A percentile compares a stretch with the other conserved stretches of the same genome.
These are phyloP conservation scores for Vararia minispora DNA, from an alignment of 768 basidiomycete genomes.

Conservation along the genomic window DNA sequence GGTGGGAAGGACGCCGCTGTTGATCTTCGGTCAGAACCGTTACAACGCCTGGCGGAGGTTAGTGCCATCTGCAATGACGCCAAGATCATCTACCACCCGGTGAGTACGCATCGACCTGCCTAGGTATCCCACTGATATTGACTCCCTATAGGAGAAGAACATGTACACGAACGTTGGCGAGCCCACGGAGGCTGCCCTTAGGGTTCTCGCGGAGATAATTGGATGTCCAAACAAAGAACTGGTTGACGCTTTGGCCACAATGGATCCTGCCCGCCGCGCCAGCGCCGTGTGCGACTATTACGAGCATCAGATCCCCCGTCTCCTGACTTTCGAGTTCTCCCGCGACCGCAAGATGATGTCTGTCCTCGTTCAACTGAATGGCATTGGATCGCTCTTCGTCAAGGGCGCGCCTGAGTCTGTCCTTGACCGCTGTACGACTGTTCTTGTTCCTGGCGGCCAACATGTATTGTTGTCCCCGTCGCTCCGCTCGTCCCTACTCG, in stretches of 20 bases:
- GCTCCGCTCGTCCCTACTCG: constrained; percentile 49
- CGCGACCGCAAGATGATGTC: constrained; percentile 99
- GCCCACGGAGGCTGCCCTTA: constrained; percentile 94
- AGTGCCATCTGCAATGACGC: constrained; percentile 92
- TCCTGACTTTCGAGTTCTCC: constrained; percentile 95
- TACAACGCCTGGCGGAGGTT: constrained; percentile 85
- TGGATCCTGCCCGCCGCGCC: constrained; percentile 53
- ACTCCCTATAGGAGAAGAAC: constrained; percentile 53
- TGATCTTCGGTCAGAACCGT: constrained; percentile 55
- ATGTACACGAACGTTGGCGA: constrained; percentile 82
- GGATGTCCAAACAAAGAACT: constrained; percentile 57
- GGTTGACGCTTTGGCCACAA: constrained; percentile 40
- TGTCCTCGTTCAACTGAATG: constrained; percentile 68
- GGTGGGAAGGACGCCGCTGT: constrained; percentile 47
- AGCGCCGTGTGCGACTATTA: constrained; percentile 80
- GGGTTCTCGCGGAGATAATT: constrained; percentile 91
- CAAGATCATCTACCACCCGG: constrained; percentile 74
- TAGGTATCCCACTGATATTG: constrained; percentile 5
- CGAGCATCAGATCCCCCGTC: constrained; percentile 61
- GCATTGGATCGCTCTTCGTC: constrained; percentile 71
- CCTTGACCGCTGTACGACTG: constrained; percentile 75
- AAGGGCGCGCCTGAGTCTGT: constrained; percentile 97
- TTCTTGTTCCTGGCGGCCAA: constrained; percentile 47
- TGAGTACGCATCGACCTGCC: constrained; percentile 24
- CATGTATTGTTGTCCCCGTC: constrained; percentile 52